Evolutionary conservation across 2,329 filamentous ascomycete species (phyloP).

Genomic region (Ophiostoma angusticollis): DNA sequence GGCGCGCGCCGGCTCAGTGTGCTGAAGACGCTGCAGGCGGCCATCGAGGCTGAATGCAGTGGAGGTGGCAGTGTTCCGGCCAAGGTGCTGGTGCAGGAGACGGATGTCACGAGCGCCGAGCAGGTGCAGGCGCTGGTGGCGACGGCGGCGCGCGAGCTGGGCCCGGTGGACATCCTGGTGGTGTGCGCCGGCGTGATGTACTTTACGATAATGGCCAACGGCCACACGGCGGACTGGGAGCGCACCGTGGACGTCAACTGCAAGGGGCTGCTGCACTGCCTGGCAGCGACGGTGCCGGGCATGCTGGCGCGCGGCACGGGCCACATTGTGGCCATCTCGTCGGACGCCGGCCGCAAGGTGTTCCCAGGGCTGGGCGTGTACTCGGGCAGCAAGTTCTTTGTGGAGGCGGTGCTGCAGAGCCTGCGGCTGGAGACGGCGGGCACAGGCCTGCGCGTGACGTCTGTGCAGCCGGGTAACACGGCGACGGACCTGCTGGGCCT

Average conservation of each 20-base stretch:
- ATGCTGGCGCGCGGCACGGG: slow-evolving; percentile 50
- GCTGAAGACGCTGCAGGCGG: slow-evolving; percentile 53
- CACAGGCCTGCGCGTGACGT: slow-evolving; percentile 58
- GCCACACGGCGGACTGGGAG: slow-evolving; percentile 62
- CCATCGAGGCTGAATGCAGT: slow-evolving; percentile 40
- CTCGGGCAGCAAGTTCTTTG: slow-evolving; percentile 74
- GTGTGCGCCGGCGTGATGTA: slow-evolving; percentile 79
- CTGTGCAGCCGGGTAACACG: slow-evolving; percentile 66
- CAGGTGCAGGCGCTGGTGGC: slow-evolving; percentile 56
- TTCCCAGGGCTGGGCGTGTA: slow-evolving; percentile 74
- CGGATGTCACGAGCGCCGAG: slow-evolving; percentile 55
- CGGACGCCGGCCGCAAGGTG: slow-evolving; percentile 68
- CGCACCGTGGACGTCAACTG: slow-evolving; percentile 77
- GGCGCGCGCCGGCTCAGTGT: slow-evolving; percentile 58
- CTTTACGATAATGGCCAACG: slow-evolving; percentile 76
- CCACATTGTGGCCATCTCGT: slow-evolving; percentile 71
- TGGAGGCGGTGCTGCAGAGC: slow-evolving; percentile 66
- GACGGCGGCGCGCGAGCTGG: slow-evolving; percentile 47
- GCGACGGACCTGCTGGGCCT: slow-evolving; percentile 60
- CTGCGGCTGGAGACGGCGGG: slow-evolving; percentile 66
- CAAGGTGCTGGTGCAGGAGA: slow-evolving; percentile 55
- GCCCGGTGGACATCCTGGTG: slow-evolving; percentile 66
- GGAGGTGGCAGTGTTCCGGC: slow-evolving; percentile 29
- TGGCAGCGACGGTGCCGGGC: slow-evolving; percentile 53
- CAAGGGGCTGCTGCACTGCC: slow-evolving; percentile 65